Evolutionary conservation across 371 early-diverging fungal species (phyloP), one percentile per base, ranked within the genome.

Genomic region (Lichtheimia ramosa): DNA sequence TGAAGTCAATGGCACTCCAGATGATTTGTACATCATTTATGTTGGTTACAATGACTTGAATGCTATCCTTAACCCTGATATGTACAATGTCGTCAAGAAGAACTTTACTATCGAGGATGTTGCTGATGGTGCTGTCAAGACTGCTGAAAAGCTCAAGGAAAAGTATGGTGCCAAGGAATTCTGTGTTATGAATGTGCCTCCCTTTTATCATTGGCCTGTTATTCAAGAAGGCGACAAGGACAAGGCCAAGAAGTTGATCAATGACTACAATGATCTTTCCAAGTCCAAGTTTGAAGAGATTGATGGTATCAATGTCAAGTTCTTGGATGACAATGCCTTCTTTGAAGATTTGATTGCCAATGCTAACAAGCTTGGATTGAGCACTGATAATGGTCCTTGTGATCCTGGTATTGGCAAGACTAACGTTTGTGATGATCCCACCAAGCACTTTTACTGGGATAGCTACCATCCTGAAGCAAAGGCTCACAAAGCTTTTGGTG

Each of bases 1-100:
- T 14, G 2, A 42, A 3, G 54, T 54, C 20, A 41, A 58, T n/a
- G 64, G 67, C 15, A 61, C 63, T 20, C 39, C 49, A 20, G 54
- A 66, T 6, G 51, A 24, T 40, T 42, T 70, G 16, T 64, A 63
- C 24, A 49, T 70, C 12, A 67, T 66, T 15, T 63, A 54, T 20
- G 58, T 67, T 58, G 70, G 67, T 3, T 70, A 66, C 21, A 70
- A 70, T 12, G 65, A 69, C 18, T 51, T 66, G 60, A 62, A 66
- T 48, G 18, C 58, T 15, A 70, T 66, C 41, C 16, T 70, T 14
- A 66, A 70, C 14, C 62, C 59, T 7, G 56, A 66, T 16, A 13
- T 61, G 41, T 70, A 70, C 56, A 61, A 43, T 2, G 16, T 56
- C 25, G 49, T 59, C 46, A 67, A 63, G 24, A 48, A 59, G 6